Conservation (phyloP, 331 rosid genomes). For the Spiraea crenata region DNA sequence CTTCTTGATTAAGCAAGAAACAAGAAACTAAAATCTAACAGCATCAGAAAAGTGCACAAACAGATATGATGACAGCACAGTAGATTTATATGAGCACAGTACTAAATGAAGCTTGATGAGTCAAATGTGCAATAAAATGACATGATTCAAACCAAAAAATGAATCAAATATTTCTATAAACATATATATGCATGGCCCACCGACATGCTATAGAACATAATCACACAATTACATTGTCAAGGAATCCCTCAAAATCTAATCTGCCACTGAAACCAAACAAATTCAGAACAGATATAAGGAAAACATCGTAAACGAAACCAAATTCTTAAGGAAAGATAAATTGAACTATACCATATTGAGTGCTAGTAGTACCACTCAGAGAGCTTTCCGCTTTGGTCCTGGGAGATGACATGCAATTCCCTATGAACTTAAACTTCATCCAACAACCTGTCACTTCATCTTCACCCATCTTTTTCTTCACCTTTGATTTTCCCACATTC, state of each 20-base stretch:
- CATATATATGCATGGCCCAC: background rate
- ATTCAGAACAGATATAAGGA: background rate
- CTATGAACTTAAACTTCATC: slow-evolving; percentile 34
- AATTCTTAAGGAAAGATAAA: background rate
- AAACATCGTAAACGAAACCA: background rate
- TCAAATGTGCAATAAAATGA: background rate
- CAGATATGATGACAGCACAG: slow-evolving; percentile 1
- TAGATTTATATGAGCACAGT: background rate
- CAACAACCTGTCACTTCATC: slow-evolving; percentile 29
- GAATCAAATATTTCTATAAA: background rate
- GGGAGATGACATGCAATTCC: slow-evolving; percentile 35
- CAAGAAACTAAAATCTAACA: slow-evolving; percentile 2
- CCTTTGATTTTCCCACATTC: slow-evolving; percentile 24
- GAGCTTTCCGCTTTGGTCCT: slow-evolving; percentile 22
- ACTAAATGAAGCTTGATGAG: background rate
- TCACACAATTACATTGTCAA: background rate
- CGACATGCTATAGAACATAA: background rate
- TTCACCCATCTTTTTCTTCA: slow-evolving; percentile 26
- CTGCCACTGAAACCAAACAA: background rate
- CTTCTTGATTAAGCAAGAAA: background rate
- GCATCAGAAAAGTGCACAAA: background rate
- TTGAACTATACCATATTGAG: slow-evolving; percentile 28
- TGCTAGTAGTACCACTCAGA: slow-evolving; percentile 17
- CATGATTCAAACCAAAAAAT: background rate
- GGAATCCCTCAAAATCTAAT: slow-evolving; percentile 1